Base-by-base conservation (phyloP, 495 filamentous ascomycete species). In the Cenococcum geophilum region DNA sequence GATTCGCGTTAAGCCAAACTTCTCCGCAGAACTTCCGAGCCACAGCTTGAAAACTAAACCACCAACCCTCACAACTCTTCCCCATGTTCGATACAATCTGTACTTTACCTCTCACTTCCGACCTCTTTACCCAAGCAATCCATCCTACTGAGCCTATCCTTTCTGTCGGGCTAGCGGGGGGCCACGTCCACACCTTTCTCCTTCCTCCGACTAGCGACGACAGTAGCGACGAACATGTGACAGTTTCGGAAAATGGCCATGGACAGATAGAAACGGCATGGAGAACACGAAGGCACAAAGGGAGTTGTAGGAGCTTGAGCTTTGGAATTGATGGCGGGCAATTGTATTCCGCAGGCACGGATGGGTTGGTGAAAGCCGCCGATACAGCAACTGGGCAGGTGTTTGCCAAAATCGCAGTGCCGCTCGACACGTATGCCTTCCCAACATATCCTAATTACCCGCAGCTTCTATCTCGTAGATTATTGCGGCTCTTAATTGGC, bases 251-350 rank as follows among this genome's bases (percentile, higher is more conserved):
- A 78, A 75, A 82, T 72, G 89, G 89, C 66, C 14, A 18, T 4
- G 85, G 86, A 0, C 79, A 84, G 49, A 87, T 97, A 67, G 87
- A 92, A 63, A 92, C 86, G 1, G 79, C 82, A 68, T 98, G 93
- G 93, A 81, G 83, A 60, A 97, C 93, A 1, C 79, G 83, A 57
- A 80, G 93, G 55, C 93, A 98, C 73, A 92, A 95, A 77, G 93
- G 91, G 4, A 96, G 91, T 75, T 96, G 92, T 70, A 80, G 93
- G 36, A 81, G 80, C 52, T 76, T 97, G 55, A 81, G 78, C 8
- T 97, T 92, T 70, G 86, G 84, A 61, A 69, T 81, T 55, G 91
- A 95, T 67, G 92, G 91, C 16, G 74, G 81, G 60, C 75, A 78
- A 37, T 78, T 97, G 57, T 96, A 91, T 73, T 96, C 91, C 0